phyloP scores from a whole-genome alignment of 2,329 filamentous ascomycete genomes.

The Pseudofabraea citricarpa region DNA sequence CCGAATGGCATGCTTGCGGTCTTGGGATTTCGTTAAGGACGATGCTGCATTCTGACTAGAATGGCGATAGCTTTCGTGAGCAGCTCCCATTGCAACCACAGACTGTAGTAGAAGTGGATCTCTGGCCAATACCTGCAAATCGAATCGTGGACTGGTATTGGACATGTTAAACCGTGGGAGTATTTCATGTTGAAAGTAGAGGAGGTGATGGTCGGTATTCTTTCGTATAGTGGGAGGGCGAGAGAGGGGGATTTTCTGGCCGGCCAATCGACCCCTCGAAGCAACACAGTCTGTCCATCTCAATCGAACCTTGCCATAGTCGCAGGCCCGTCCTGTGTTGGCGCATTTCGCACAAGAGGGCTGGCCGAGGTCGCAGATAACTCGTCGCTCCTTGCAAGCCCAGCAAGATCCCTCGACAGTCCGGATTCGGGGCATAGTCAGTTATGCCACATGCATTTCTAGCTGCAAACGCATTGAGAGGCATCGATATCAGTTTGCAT shows the following conservation, averaged over 20 bases:
- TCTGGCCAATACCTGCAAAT: conserved; percentile 17
- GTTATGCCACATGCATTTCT: no score
- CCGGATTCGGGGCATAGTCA: conserved; percentile 17
- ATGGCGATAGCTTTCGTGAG: conserved; percentile 20
- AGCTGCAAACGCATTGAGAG: not conserved
- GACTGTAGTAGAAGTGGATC: conserved; percentile 22
- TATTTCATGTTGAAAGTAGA: conserved; percentile 24
- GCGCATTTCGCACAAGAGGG: conserved; percentile 34
- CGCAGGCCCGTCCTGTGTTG: conserved; percentile 25
- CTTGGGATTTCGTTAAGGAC: conserved; percentile 20
- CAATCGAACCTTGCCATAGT: conserved; percentile 34
- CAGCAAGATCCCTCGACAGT: conserved; percentile 38
- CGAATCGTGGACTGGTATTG: conserved; percentile 19
- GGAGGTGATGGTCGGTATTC: conserved; percentile 23
- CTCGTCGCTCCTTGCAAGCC: conserved; percentile 38
- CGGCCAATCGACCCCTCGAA: conserved; percentile 27
- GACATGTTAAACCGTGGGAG: conserved; percentile 24
- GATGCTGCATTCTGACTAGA: conserved; percentile 13
- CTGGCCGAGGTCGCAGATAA: conserved; percentile 36
- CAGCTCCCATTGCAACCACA: conserved; percentile 20
- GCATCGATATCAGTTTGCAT: no score
- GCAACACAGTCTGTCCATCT: conserved; percentile 36
- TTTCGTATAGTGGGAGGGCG: conserved; percentile 20
- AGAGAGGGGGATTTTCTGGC: conserved; percentile 25
- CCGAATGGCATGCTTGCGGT: conserved; percentile 23